Conservation (phyloP, 2,329 filamentous ascomycete genomes). For the Pestalotiopsis sp. region DNA sequence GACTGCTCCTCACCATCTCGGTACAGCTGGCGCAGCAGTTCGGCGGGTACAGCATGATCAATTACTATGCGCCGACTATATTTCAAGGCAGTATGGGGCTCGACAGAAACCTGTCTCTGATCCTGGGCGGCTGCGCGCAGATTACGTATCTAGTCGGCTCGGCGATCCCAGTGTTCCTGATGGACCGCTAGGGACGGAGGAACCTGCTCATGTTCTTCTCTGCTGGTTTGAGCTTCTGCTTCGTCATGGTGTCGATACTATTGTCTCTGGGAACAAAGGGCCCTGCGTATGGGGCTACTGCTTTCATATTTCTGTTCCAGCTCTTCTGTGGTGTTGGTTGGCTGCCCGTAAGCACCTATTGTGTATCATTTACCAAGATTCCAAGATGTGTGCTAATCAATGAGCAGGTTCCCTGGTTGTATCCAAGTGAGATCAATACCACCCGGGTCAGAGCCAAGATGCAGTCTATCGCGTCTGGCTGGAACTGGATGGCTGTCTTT, state of each 20-base stretch:
- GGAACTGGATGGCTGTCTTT: conserved; percentile 24
- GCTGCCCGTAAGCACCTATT: conserved; percentile 16
- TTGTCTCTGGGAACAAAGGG: conserved; percentile 31
- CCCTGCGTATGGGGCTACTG: conserved; percentile 39
- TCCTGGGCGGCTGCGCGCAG: conserved; percentile 48
- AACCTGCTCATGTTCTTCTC: conserved; percentile 39
- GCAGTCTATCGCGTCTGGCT: conserved; percentile 36
- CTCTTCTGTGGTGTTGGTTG: conserved; percentile 39
- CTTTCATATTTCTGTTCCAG: conserved; percentile 46
- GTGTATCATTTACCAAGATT: background rate
- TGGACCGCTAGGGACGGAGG: conserved; percentile 42
- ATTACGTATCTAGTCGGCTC: conserved; percentile 40
- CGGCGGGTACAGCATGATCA: conserved; percentile 24
- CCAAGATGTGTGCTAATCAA: background rate
- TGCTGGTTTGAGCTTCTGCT: conserved; percentile 42
- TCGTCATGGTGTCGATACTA: conserved; percentile 38
- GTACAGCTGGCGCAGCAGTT: conserved; percentile 30
- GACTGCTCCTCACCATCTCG: conserved; percentile 24
- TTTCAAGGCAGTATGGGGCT: conserved; percentile 38
- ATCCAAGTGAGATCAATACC: conserved; percentile 40
- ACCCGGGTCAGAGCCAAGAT: conserved; percentile 39
- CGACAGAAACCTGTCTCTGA: conserved; percentile 47
- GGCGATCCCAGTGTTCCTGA: conserved; percentile 38
- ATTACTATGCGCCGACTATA: conserved; percentile 36
- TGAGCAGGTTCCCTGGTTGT: conserved; percentile 37